Evolutionary conservation across 306 rosid species (phyloP), one percentile per base, ranked within the genome.

Genomic region (Lathyrus sativus): DNA sequence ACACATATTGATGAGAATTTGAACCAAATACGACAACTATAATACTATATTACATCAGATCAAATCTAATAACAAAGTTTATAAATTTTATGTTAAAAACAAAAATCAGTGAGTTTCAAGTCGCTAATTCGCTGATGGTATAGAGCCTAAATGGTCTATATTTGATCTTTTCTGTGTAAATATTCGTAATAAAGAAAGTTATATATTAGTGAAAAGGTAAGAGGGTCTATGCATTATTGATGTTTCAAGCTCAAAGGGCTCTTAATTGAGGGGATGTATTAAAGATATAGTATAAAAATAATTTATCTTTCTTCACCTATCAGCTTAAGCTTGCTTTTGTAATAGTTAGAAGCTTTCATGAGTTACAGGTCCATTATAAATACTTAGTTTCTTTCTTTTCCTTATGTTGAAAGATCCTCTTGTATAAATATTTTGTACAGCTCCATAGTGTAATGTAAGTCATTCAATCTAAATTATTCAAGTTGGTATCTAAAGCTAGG

Each of bases 1-100:
- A 45, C 18, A 53, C 28, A 56, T 39, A 28, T 38, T 48, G 1
- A 71, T 46, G 39, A 71, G 48, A 64, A 71, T 17, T 54, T 18
- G 62, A 77, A 55, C 56, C 39, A 55, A n/a, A 42, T 54, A 35
- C 3, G 8, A 46, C 19, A 65, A 54, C 77, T 53, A 53, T 43
- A 31, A 24, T 12, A 42, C 37, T 53, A 53, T 43, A 31, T 35
- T 12, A 42, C 37, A 17, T 26, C 46, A 67, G 44, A 26, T 58
- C 24, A 10, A 17, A 19, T 35, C 24, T 11, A n/a, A 11, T 38
- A 38, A 19, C 29, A 57, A 44, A 13, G 46, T 45, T 26, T 56
- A 37, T 44, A 43, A 24, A 24, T 35, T 22, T 12, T 17, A 62
- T 43, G n/a, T 45, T 18, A 33, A 9, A 12, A 59, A n/a, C 2